Conservation (phyloP, 768 basidiomycete genomes). For the Fistulinella prunicolor region DNA sequence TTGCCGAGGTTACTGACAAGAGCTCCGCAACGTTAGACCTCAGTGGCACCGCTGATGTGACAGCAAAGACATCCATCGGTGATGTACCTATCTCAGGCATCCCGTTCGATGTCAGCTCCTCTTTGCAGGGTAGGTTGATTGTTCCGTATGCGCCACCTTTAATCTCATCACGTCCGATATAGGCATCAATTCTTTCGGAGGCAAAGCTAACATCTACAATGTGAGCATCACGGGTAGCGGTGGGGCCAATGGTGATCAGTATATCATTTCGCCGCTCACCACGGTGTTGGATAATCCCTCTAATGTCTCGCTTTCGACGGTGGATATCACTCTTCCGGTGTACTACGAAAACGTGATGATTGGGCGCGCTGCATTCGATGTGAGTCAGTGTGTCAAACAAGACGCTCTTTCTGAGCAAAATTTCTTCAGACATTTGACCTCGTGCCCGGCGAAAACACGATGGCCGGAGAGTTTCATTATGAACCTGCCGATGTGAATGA, state of each 20-base stretch:
- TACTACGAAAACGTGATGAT: conserved; percentile 53
- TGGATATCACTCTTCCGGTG: conserved; percentile 55
- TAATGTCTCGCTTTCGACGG: conserved; percentile 60
- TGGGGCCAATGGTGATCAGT: conserved; percentile 57
- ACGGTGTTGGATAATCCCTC: conserved; percentile 64
- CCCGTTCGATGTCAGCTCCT: conserved; percentile 57
- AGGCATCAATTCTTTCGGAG: conserved; percentile 63
- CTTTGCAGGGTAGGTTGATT: conserved; percentile 43
- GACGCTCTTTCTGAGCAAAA: neutral
- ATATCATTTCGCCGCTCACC: conserved; percentile 54
- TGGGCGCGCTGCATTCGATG: conserved; percentile 57
- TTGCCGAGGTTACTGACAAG: conserved; percentile 56
- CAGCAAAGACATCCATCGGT: conserved; percentile 60
- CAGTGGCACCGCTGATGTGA: conserved; percentile 56
- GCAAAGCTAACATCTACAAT: conserved; percentile 49
- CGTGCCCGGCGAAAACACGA: conserved; percentile 53
- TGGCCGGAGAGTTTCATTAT: conserved; percentile 65
- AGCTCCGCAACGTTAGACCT: conserved; percentile 44
- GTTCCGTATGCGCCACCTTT: neutral
- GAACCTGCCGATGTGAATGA: conserved; percentile 62
- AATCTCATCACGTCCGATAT: neutral
- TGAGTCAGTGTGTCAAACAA: conserved; percentile 29
- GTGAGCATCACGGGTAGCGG: conserved; percentile 65
- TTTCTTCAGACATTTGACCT: conserved; percentile 49
- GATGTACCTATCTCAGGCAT: conserved; percentile 64